Base-by-base conservation (phyloP, 2,329 filamentous ascomycete species). In the Nemania sp. region DNA sequence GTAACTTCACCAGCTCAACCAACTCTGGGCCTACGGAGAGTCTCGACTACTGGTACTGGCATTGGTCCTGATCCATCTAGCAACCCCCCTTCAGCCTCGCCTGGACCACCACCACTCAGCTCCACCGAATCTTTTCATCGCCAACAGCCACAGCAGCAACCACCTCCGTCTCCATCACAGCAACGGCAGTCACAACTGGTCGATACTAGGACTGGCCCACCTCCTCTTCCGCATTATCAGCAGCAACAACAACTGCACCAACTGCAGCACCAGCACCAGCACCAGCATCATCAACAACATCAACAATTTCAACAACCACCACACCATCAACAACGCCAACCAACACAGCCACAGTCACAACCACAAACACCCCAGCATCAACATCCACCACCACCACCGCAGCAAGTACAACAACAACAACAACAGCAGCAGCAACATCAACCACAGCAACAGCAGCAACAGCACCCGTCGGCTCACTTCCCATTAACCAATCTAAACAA, bases 81-180 rank as follows among this genome's bases (percentile, higher is more conserved):
- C 60, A 69, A 64, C 61, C 71, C 73, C 70, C 71, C 70, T 67
- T 76, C 76, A 74, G 75, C 74, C 75, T 76, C 75, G 71, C 72
- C 77, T 54, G 70, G 73, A 23, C 54, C 49, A 34, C 53, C 60
- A 28, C 59, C 57, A 60, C 73, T 74, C 65, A 76, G 73, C 71
- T 77, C 76, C 52, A 76, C 70, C 68, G 75, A 79, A 64, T 77
- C 76, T 61, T 78, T 78, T 70, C 72, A 67, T 60, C 67, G 63
- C 57, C 63, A 69, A 49, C 62, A 61, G 24, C 63, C 65, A 31
- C 65, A 64, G 58, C 69, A 60, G 43, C 57, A 30, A 22, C 39
- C 28, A 30, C 39, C 47, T 5, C n/a, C 48, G 12, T 51, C 48
- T 30, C 40, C 48, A 8, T 44, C 40, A 43, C 50, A 47, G 20